phyloP scores from a whole-genome alignment of 2,329 filamentous ascomycete species.

The Apiospora arundinis region DNA sequence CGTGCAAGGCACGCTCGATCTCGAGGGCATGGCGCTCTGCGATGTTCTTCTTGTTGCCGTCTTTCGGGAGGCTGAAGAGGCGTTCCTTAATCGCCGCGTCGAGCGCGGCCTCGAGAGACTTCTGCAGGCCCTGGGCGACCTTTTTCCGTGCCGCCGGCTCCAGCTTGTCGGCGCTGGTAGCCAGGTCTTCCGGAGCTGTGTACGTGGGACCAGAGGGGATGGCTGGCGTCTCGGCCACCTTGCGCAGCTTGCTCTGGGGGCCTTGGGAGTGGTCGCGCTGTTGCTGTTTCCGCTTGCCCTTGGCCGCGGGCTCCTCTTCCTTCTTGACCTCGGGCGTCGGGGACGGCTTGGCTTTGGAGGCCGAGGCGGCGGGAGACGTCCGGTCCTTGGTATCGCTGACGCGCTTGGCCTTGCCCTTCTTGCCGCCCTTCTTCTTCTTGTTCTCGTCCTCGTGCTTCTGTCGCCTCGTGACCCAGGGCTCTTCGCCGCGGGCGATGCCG shows the following conservation, averaged over 20 bases:
- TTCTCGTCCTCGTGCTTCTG: conserved; percentile 68
- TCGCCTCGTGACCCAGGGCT: conserved; percentile 80
- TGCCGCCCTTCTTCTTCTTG: conserved; percentile 61
- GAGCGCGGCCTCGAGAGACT: conserved; percentile 71
- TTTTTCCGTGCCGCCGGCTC: conserved; percentile 66
- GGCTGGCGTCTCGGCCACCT: conserved; percentile 58
- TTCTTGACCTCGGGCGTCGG: conserved; percentile 50
- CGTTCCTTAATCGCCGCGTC: conserved; percentile 70
- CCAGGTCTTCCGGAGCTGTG: conserved; percentile 57
- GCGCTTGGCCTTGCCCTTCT: conserved; percentile 69
- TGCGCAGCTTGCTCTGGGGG: conserved; percentile 56
- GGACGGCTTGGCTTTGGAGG: conserved; percentile 46
- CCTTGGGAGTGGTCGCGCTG: conserved; percentile 62
- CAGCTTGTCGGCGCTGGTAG: conserved; percentile 59
- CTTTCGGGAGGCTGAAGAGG: conserved; percentile 67
- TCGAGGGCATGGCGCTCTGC: conserved; percentile 76
- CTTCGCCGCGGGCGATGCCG: conserved; percentile 79
- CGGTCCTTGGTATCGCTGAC: conserved; percentile 67
- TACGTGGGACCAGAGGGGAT: conserved; percentile 44
- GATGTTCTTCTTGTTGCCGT: conserved; percentile 66
- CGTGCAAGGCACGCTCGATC: conserved; percentile 75
- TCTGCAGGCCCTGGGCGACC: conserved; percentile 73
- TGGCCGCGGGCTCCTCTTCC: conserved; percentile 50
- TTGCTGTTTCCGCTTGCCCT: conserved; percentile 61
- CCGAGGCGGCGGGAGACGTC: conserved; percentile 48